phyloP scores from a whole-genome alignment of 331 rosid species.

The Quercus tomentella region DNA sequence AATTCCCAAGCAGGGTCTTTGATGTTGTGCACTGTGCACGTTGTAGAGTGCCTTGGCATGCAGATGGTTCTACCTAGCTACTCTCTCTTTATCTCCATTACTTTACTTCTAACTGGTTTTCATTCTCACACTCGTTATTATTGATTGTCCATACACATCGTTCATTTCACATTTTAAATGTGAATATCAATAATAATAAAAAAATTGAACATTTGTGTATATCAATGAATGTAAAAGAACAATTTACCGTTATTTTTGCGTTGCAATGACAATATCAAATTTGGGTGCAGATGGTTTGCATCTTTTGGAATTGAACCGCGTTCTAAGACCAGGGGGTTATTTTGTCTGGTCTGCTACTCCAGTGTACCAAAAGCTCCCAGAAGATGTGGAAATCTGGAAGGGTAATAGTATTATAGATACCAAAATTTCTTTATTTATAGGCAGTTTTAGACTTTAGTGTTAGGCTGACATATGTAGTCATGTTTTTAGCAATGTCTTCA shows the following conservation, averaged over 20 bases:
- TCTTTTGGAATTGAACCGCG: slow-evolving; percentile 81
- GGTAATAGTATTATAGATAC: slow-evolving; percentile 24
- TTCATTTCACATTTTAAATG: too few species aligned
- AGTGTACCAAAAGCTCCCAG: slow-evolving; percentile 74
- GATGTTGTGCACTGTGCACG: slow-evolving; percentile 79
- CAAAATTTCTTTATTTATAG: neutral
- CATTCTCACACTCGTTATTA: too few species aligned
- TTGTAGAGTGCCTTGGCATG: slow-evolving; percentile 92
- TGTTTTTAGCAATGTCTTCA: slow-evolving; percentile 54
- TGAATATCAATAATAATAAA: too few species aligned
- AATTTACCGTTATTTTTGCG: neutral
- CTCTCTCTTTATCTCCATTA: neutral
- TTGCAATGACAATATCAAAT: slow-evolving; percentile 6
- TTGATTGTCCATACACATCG: too few species aligned
- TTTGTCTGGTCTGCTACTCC: slow-evolving; percentile 96
- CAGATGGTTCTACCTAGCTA: slow-evolving; percentile 42
- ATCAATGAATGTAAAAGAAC: too few species aligned
- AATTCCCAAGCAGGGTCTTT: slow-evolving; percentile 71
- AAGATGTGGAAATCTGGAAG: slow-evolving; percentile 84
- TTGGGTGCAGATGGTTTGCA: slow-evolving; percentile 57
- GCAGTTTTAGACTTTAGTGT: neutral
- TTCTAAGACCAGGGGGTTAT: slow-evolving; percentile 81
- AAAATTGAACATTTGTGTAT: too few species aligned
- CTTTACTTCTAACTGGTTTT: neutral
- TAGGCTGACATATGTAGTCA: slow-evolving; percentile 10